Base-by-base conservation (phyloP, 805 yeast genomes). In the Metschnikowia aberdeeniae region DNA sequence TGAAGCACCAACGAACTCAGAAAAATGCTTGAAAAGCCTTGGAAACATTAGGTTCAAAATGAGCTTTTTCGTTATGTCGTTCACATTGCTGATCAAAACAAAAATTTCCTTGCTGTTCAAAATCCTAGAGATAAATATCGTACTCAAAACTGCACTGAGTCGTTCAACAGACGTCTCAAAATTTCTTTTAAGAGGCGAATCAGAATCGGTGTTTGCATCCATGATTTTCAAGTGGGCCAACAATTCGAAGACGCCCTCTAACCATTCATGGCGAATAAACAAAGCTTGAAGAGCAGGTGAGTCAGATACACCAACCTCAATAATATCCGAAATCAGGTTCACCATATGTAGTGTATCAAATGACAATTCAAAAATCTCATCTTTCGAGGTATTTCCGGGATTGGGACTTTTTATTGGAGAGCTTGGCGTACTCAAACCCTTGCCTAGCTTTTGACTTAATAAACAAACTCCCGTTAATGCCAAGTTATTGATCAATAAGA, bases 211-310 rank as follows among this genome's bases (percentile, higher is more conserved):
- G 10, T 42, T 41, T 12, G 36, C 40, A n/a, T 24, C 26, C 6
- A 60, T 38, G 8, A 67, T 44, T 36, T 57, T 59, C 10, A 70
- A 46, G 35, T 68, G 63, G 1, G 70, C 73, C 14, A 69, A 46
- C 7, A 69, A 50, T 42, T 70, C 75, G 48, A 68, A 65, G 0
- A 63, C 50, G 2, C 74, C 70, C 40, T 70, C 75, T 4, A 71
- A 46, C 63, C 71, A 71, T 10, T 58, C 66, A 38, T 57, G 62
- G 17, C 62, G 55, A 6, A 49, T 43, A 36, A 63, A 69, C 24
- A 62, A 59, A 3, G 39, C 38, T n/a, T 47, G 46, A 11, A 71
- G 53, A 1, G 60, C 47, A 5, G 47, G 50, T 4, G 55, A 44
- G 4, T 55, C 56, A 19, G 63, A 58, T 35, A 56, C 58, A 1